phyloP scores from a whole-genome alignment of 2,329 filamentous ascomycete species.

The Beauveria pseudobassiana region DNA sequence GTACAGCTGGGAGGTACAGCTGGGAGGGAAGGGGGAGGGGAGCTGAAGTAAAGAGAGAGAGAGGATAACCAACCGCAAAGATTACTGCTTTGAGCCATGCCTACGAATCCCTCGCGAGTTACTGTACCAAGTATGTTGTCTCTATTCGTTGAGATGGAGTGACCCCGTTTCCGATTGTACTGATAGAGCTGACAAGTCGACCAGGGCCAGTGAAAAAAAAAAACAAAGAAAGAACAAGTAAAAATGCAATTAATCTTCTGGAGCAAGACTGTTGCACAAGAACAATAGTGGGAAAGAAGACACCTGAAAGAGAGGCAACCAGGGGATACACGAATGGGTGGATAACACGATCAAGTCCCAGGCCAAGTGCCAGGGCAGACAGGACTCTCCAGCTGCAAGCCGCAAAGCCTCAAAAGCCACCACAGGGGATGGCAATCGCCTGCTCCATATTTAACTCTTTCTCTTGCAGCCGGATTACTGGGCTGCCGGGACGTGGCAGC shows the following conservation, averaged over 20 bases:
- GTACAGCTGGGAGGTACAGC: no score
- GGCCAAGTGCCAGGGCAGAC: not conserved
- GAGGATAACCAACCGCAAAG: not conserved
- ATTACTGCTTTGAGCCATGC: not conserved
- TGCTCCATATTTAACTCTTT: not conserved
- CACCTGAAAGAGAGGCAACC: not conserved
- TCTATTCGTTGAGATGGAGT: not conserved
- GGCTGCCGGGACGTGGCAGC: not conserved
- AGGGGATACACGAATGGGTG: not conserved
- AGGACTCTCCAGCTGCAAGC: not conserved
- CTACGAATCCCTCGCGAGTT: not conserved
- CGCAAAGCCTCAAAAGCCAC: slow-evolving; percentile 8
- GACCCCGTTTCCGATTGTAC: not conserved
- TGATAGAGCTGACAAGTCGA: not conserved
- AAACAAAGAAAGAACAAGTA: not conserved
- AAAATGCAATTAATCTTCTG: no score
- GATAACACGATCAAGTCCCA: not conserved
- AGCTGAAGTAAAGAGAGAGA: not conserved
- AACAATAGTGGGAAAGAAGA: not conserved
- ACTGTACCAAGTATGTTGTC: no score
- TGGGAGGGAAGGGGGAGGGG: not conserved
- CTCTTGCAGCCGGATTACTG: not conserved
- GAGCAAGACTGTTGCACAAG: no score
- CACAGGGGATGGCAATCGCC: not conserved
- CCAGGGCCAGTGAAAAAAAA: not conserved